phyloP scores from a whole-genome alignment of 352 stramenopile genomes.

The Thalassiosira allenii region DNA sequence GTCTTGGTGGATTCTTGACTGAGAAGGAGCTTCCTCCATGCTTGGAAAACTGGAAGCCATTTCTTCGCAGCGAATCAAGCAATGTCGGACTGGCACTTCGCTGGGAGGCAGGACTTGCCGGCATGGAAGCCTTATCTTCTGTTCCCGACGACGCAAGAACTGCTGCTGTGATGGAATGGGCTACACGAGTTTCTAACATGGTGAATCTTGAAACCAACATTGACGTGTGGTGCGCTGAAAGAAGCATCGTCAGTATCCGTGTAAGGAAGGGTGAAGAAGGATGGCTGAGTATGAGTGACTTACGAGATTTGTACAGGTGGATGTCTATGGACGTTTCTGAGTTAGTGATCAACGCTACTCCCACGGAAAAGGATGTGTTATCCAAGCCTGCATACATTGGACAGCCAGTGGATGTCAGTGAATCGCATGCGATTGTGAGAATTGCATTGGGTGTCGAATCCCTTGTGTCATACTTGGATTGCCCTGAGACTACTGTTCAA shows the following conservation, averaged over 20 bases:
- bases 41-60: conserved; percentile 62
- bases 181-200: conserved; percentile 52
- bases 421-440: conserved; percentile 71
- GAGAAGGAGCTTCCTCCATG: conserved; percentile 74
- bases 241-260: conserved; percentile 77
- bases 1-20: conserved; percentile 71
- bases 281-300: conserved; percentile 71
- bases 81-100: conserved; percentile 75
- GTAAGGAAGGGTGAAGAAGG: conserved; percentile 42
- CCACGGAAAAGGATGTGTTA: conserved; percentile 61
- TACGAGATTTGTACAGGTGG: conserved; percentile 74
- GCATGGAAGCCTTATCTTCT: conserved; percentile 65
- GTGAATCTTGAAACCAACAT: conserved; percentile 51
- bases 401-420: conserved; percentile 73
- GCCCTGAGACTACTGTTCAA: conserved; percentile 39
- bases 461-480: conserved; percentile 62
- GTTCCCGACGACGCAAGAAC: conserved; percentile 46
- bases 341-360: conserved; percentile 47
- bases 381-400: conserved; percentile 62
- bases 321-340: conserved; percentile 74
- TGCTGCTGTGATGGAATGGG: conserved; percentile 63
- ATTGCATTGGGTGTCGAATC: conserved; percentile 76
- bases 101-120: conserved; percentile 76
- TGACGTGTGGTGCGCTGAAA: conserved; percentile 72
- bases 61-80: conserved; percentile 8